Base-by-base conservation (phyloP, 345 rosid genomes). In the Streptanthus diversifolius region DNA sequence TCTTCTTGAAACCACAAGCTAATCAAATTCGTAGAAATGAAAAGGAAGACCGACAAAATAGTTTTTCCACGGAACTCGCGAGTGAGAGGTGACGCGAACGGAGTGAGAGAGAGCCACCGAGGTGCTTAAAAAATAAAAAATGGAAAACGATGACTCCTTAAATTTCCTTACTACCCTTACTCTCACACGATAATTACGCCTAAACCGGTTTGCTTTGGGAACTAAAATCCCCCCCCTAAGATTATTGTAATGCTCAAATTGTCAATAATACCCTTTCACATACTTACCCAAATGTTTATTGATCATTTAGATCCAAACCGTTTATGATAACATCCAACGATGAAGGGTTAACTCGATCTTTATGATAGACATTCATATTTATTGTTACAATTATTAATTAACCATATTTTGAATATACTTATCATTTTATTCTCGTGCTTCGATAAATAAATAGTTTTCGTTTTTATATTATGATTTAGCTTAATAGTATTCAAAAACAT, bases 101-200 rank as follows among this genome's bases (percentile, higher is more conserved):
- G 79, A 75, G 79, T 68, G 64, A 6, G 64, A 75, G 70, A 43
- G 19, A 53, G 79, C 74, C 74, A 75, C 79, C 70, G 74, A 75
- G 74, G 70, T 40, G 63, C 70, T 68, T 61, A 35, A 30, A 17
- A 51, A 25, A 62, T 45, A 41, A 35, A 61, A 75, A 75, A 37
- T 60, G 51, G 51, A 35, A 68, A 75, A 75, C 57, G 74, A 53
- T 75, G 70, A 68, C 78, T 48, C 18, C 3, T 14, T 8, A 0
- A 21, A 19, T 30, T 60, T 19, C 69, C 0, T 3, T 15, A 0
- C 0, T 39, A 33, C 74, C 79, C 68, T 13, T 32, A 8, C 8
- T 48, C 18, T 49, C 40, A 32, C 0, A 2, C 41, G 12, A 32
- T 61, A 52, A 33, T 37, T 61, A 49, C 79, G 37, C 5, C 13